These are phyloP conservation scores for Dothiorella sarmentorum DNA, from an alignment of 2,329 filamentous ascomycete genomes.

Conservation along the genomic window DNA sequence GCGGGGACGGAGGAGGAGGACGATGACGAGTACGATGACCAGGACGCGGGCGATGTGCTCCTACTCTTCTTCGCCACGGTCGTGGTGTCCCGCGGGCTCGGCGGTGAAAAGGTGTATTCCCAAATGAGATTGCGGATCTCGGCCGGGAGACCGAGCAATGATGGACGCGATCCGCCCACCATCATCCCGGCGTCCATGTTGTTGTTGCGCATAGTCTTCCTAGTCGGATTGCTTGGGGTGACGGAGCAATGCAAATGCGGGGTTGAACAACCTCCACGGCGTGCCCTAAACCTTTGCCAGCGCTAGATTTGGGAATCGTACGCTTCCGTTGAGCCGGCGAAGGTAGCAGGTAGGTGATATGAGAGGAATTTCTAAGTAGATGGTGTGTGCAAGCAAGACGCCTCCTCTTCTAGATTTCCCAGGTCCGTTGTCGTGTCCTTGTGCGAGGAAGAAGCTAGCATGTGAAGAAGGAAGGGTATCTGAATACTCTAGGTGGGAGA, in stretches of 20 bases:
- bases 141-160: constrained; percentile 18
- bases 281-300: background rate
- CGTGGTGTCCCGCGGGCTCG: background rate
- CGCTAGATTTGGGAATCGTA: background rate
- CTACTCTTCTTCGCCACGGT: background rate
- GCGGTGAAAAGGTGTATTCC: constrained; percentile 17
- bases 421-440: background rate
- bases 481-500: too few relatives aligned
- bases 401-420: background rate
- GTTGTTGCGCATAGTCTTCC: background rate
- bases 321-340: background rate
- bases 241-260: too few relatives aligned
- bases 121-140: constrained; percentile 21
- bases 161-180: background rate
- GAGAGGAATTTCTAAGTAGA: background rate
- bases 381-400: background rate
- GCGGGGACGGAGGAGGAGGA: background rate
- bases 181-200: background rate
- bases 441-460: background rate
- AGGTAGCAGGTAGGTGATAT: background rate
- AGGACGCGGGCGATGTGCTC: background rate
- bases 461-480: background rate
- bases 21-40: background rate
- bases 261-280: background rate
- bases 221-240: too few relatives aligned